Evolutionary conservation across 345 rosid genomes (phyloP).

Genomic region (Viola odorata): DNA sequence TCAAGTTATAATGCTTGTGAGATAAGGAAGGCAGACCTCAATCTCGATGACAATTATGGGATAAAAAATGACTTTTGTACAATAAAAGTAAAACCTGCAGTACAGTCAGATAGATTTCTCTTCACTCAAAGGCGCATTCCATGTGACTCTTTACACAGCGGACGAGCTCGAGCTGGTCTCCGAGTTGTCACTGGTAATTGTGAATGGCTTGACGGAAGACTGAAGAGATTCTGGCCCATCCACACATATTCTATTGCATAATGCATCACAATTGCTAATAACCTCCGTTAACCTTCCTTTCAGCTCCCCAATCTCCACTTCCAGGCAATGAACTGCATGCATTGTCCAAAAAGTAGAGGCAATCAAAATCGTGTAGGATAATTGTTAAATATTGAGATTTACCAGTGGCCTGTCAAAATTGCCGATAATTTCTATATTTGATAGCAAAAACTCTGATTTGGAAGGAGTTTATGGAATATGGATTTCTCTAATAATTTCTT

Average conservation of each 20-base stretch:
- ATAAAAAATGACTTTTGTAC: constrained; percentile 5
- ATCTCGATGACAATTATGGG: background rate
- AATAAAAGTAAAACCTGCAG: background rate
- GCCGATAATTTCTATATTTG: too few relatives aligned
- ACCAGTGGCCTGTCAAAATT: background rate
- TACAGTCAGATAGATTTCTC: constrained; percentile 3
- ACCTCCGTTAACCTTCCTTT: constrained; percentile 90
- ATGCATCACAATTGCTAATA: constrained; percentile 63
- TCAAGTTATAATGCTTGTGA: background rate
- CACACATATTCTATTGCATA: constrained; percentile 62
- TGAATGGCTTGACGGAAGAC: constrained; percentile 47
- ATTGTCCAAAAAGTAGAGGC: constrained; percentile 2
- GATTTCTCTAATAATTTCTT: background rate
- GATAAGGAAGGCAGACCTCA: background rate
- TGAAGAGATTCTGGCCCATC: constrained; percentile 82
- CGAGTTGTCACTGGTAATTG: constrained; percentile 22
- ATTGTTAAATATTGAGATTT: background rate
- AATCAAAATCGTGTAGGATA: background rate
- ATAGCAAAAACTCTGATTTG: too few relatives aligned
- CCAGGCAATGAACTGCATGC: constrained; percentile 63
- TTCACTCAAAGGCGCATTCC: constrained; percentile 10
- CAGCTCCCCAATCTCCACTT: constrained; percentile 88
- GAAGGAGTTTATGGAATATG: background rate
- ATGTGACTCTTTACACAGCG: constrained; percentile 9
- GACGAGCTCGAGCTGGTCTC: constrained; percentile 17